Percentiles rank a stretch among this genome's conserved stretches.
Evolutionary conservation across 805 yeast genomes (phyloP).

Genomic region (Trichomonascus vanleenenianus): DNA sequence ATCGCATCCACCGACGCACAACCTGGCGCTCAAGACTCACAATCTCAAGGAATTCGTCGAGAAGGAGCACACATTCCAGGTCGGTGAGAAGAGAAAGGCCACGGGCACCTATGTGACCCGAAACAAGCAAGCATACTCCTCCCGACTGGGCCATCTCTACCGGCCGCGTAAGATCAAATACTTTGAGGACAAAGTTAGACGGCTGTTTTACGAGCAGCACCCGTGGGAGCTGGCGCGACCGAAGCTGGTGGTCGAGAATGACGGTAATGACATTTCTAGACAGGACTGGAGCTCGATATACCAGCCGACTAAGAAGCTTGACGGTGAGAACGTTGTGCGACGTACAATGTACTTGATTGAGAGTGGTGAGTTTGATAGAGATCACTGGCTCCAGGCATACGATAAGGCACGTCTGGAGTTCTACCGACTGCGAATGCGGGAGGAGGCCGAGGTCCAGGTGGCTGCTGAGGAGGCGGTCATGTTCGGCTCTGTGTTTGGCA

Average conservation of each 20-base stretch:
- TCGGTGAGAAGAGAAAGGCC: conserved; percentile 19
- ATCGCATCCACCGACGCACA: conserved; percentile 68
- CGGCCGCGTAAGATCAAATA: conserved; percentile 48
- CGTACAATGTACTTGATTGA: conserved; percentile 53
- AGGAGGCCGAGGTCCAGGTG: conserved; percentile 65
- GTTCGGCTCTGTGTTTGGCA: conserved; percentile 72
- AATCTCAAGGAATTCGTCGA: conserved; percentile 19
- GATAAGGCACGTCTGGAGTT: conserved; percentile 84
- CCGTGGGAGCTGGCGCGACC: conserved; percentile 98
- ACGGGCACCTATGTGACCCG: conserved; percentile 40
- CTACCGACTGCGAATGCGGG: conserved; percentile 75
- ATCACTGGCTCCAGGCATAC: conserved; percentile 51
- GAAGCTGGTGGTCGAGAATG: conserved; percentile 69
- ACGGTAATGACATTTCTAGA: conserved; percentile 43
- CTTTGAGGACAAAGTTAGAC: conserved; percentile 75
- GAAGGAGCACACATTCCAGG: conserved; percentile 19
- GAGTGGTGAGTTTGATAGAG: conserved; percentile 12
- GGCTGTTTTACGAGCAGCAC: conserved; percentile 80
- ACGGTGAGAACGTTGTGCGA: conserved; percentile 85
- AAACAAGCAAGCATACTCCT: conserved; percentile 31
- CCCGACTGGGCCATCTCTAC: conserved; percentile 33
- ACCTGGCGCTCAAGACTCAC: conserved; percentile 42
- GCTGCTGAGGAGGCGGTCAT: conserved; percentile 76
- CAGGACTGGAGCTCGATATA: conserved; percentile 74
- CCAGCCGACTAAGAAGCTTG: conserved; percentile 67